phyloP scores from a whole-genome alignment of 257 asterid species.

The Thymus mandschuricus region DNA sequence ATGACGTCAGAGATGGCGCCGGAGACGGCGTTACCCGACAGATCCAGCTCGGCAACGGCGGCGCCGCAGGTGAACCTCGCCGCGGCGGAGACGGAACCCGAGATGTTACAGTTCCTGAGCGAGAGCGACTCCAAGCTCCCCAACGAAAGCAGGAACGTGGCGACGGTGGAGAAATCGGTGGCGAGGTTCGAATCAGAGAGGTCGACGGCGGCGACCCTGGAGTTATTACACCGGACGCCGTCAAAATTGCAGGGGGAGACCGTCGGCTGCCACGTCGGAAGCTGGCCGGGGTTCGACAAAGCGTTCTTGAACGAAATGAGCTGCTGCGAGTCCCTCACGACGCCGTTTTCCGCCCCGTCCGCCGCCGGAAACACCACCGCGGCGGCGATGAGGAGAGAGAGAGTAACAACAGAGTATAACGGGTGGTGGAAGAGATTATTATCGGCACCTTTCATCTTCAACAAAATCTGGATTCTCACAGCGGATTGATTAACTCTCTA shows the following conservation, averaged over 20 bases:
- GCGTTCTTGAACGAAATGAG: slow-evolving; percentile 77
- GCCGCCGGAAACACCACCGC: background rate
- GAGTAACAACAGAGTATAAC: slow-evolving; percentile 24
- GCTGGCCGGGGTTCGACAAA: slow-evolving; percentile 47
- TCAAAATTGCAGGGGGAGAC: slow-evolving; percentile 64
- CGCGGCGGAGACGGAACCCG: slow-evolving; percentile 55
- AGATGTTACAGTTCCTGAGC: slow-evolving; percentile 57
- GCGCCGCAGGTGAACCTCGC: slow-evolving; percentile 49
- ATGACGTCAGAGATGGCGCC: slow-evolving; percentile 67
- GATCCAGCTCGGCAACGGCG: slow-evolving; percentile 60
- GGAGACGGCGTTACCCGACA: slow-evolving; percentile 69
- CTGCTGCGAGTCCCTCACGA: slow-evolving; percentile 47
- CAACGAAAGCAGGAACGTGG: slow-evolving; percentile 50
- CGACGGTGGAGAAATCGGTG: slow-evolving; percentile 54
- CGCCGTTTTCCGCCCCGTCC: slow-evolving; percentile 30
- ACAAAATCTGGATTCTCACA: slow-evolving; percentile 31
- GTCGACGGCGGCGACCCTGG: slow-evolving; percentile 65
- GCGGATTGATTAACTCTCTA: background rate
- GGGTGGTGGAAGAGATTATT: slow-evolving; percentile 33
- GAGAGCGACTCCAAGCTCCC: slow-evolving; percentile 61
- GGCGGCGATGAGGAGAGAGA: background rate
- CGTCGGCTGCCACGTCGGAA: slow-evolving; percentile 60
- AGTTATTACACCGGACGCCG: slow-evolving; percentile 65
- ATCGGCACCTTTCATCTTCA: slow-evolving; percentile 49
- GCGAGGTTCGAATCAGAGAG: slow-evolving; percentile 51